Conservation (phyloP, 176 grass and related monocot species). For the Urochloa ruziziensis region DNA sequence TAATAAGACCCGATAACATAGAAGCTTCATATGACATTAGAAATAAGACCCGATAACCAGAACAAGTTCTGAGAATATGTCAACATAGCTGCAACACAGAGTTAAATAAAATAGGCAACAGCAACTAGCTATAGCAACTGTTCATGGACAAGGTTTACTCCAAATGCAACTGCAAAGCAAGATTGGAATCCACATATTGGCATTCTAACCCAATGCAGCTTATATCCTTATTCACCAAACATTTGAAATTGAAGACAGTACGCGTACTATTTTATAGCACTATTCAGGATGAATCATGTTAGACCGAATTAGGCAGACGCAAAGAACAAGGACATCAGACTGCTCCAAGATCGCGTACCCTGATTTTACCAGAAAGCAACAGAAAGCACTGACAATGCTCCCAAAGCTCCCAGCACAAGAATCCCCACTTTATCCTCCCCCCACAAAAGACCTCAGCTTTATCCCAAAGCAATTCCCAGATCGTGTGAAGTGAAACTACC, state of each 20-base stretch:
- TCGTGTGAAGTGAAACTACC: background rate
- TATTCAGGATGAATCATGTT: background rate
- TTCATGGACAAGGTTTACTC: background rate
- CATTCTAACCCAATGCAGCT: background rate
- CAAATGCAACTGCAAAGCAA: background rate
- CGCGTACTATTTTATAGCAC: background rate
- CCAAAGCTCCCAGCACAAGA: slow-evolving; percentile 21
- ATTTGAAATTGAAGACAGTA: background rate
- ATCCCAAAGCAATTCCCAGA: slow-evolving; percentile 1
- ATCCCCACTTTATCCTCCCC: background rate
- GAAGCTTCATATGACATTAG: background rate
- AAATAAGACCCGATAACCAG: background rate
- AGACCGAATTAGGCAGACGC: background rate
- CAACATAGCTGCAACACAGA: background rate
- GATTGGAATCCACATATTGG: background rate
- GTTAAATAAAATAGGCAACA: background rate
- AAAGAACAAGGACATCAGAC: background rate
- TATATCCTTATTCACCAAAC: background rate
- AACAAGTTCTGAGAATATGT: background rate
- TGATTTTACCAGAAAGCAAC: background rate
- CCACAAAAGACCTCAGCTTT: background rate
- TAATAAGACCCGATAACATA: background rate
- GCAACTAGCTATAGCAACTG: background rate
- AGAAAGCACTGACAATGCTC: background rate
- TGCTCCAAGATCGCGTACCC: background rate